phyloP scores from a whole-genome alignment of 2,329 filamentous ascomycete genomes.

The Trichoderma lentiforme region DNA sequence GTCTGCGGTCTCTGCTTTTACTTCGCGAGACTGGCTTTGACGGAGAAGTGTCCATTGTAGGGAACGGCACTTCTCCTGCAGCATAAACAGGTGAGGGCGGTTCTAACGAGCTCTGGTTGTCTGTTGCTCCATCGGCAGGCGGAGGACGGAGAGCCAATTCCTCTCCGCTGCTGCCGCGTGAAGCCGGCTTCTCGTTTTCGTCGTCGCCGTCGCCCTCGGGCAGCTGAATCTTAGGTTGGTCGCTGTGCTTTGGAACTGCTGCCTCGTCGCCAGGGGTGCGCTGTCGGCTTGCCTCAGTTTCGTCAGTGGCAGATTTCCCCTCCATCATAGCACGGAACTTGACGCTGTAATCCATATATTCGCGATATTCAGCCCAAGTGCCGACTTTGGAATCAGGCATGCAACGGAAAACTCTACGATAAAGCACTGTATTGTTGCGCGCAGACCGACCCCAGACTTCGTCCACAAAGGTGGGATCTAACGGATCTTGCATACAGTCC shows the following conservation, averaged over 20 bases:
- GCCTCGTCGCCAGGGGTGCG: conserved; percentile 34
- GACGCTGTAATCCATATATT: conserved; percentile 73
- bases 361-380: conserved; percentile 90
- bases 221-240: conserved; percentile 32
- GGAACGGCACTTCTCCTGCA: conserved; percentile 45
- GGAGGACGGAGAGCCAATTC: conserved; percentile 16
- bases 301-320: conserved; percentile 49
- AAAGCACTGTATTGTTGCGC: conserved; percentile 93
- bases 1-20: conserved; percentile 46
- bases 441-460: conserved; percentile 86
- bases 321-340: conserved; percentile 69
- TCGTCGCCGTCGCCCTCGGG: conserved; percentile 24
- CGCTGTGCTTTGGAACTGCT: conserved; percentile 34
- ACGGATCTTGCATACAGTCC: conserved; percentile 91
- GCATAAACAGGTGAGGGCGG: conserved; percentile 37
- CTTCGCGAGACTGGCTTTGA: conserved; percentile 34
- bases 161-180: conserved; percentile 7
- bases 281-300: conserved; percentile 40
- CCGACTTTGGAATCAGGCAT: conserved; percentile 95
- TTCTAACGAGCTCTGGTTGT: conserved; percentile 31
- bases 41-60: conserved; percentile 42
- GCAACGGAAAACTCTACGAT: conserved; percentile 88
- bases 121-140: conserved; percentile 25
- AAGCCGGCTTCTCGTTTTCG: conserved; percentile 34
- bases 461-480: conserved; percentile 77